Evolutionary conservation across 495 filamentous ascomycete species (phyloP), one percentile per base, ranked within the genome.

Genomic region (Filosporella fistucella): DNA sequence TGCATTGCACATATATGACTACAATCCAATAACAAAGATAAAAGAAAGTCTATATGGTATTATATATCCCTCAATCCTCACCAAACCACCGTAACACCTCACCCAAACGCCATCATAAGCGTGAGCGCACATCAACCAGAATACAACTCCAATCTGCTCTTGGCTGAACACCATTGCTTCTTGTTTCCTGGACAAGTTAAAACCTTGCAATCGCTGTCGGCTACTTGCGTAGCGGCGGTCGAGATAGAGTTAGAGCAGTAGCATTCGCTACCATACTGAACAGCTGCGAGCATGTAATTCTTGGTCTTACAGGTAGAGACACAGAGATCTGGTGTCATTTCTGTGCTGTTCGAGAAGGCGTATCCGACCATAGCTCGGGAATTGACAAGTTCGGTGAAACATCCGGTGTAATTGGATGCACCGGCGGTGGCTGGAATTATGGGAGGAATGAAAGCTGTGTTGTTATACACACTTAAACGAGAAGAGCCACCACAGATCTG

Each of bases 401-500:
- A 49, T n/a, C 46, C 46, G 0, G 4, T 40, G 28, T 49, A 49
- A n/a, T 29, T 28, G 14, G 35, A 38, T 4, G 35, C 22, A 17
- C 29, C 22, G 2, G 25, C n/a, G 35, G 35, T 7, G 3, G n/a
- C 5, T 3, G 40, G 33, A 45, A 53, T 47, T 29, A 37, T 5
- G 9, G 55, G 46, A 4, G 49, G 40, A 2, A 47, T 24, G 4
- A 57, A 48, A 1, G 52, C 54, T 4, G 60, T 68, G 21, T 63
- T 60, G 11, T 63, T 66, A 54, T 64, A 75, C 12, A 73, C 34
- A 13, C 56, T 68, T 9, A 78, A 38, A 16, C 64, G 64, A 33
- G 52, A 44, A 0, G 60, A 47, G 11, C 64, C 71, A 16, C 74
- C 74, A 38, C 74, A 78, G 41, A 55, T 62, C 49, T 76, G 51